These are phyloP conservation scores for Hexamita inflata DNA, from an alignment of 208 protist genomes.

Conservation along the genomic window DNA sequence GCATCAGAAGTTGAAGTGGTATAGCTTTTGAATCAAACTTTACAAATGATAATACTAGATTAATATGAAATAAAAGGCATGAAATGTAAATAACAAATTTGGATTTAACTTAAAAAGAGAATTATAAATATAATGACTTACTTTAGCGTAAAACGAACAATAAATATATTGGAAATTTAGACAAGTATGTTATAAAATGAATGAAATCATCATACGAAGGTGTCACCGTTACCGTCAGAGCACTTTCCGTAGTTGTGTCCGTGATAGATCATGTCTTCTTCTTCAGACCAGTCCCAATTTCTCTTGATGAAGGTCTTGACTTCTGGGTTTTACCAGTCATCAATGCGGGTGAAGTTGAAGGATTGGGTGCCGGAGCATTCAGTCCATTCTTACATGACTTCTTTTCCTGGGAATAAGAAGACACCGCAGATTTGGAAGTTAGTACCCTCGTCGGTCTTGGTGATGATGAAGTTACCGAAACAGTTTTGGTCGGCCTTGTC, in stretches of 20 bases:
- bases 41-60: too few relatives aligned
- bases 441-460: not conserved
- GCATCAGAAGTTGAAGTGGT: too few relatives aligned
- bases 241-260: not conserved
- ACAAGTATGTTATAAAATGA: too few relatives aligned
- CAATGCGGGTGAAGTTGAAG: slow-evolving; percentile 3
- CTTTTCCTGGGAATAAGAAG: not conserved
- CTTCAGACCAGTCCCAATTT: slow-evolving; percentile 8
- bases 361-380: not conserved
- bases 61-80: too few relatives aligned
- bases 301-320: not conserved
- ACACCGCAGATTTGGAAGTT: slow-evolving; percentile 1
- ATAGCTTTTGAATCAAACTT: too few relatives aligned
- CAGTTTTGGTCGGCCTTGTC: slow-evolving; percentile 12
- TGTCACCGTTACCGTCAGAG: slow-evolving; percentile 9
- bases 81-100: too few relatives aligned
- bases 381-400: not conserved
- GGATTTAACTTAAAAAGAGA: too few relatives aligned
- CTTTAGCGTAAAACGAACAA: too few relatives aligned
- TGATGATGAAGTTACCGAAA: slow-evolving; percentile 17
- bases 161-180: too few relatives aligned
- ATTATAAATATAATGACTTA: too few relatives aligned
- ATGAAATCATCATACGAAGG: too few relatives aligned
- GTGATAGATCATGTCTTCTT: slow-evolving; percentile 16
- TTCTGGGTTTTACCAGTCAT: not conserved